These are phyloP conservation scores for Poterioochromonas sp. DNA, from an alignment of 352 stramenopile species.

Conservation along the genomic window DNA sequence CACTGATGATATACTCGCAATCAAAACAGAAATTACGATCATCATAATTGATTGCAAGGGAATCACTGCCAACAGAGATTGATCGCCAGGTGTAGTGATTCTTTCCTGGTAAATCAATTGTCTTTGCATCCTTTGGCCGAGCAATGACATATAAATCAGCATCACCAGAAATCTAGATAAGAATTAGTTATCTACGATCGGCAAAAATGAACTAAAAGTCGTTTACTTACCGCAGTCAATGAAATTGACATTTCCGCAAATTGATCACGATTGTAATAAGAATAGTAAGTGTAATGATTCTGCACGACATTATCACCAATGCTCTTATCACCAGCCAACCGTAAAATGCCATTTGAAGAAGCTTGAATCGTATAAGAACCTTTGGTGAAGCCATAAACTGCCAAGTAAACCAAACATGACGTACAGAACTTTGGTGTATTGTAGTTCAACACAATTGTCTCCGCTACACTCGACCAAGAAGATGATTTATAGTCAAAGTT, in stretches of 20 bases:
- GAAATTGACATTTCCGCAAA: neutral
- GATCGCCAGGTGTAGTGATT: neutral
- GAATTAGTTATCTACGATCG: neutral
- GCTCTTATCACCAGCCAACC: neutral
- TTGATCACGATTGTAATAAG: neutral
- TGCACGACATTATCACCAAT: neutral
- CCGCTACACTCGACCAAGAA: neutral
- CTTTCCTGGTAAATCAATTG: neutral
- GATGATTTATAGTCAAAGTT: conserved; percentile 1
- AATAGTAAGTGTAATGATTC: neutral
- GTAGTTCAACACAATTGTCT: neutral
- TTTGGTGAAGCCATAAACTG: neutral
- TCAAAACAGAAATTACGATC: neutral
- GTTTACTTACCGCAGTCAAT: neutral
- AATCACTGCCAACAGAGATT: neutral
- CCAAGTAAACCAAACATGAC: conserved; percentile 6
- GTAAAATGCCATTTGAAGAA: neutral
- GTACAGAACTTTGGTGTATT: neutral
- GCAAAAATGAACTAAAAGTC: neutral
- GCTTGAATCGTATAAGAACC: neutral
- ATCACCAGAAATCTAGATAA: conserved; percentile 16
- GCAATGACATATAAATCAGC: conserved; percentile 14
- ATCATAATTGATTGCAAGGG: neutral
- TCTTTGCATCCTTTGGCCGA: neutral
- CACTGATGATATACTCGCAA: conserved; percentile 1